phyloP scores from a whole-genome alignment of 2,329 filamentous ascomycete species.

The Colletotrichum chrysophilum region DNA sequence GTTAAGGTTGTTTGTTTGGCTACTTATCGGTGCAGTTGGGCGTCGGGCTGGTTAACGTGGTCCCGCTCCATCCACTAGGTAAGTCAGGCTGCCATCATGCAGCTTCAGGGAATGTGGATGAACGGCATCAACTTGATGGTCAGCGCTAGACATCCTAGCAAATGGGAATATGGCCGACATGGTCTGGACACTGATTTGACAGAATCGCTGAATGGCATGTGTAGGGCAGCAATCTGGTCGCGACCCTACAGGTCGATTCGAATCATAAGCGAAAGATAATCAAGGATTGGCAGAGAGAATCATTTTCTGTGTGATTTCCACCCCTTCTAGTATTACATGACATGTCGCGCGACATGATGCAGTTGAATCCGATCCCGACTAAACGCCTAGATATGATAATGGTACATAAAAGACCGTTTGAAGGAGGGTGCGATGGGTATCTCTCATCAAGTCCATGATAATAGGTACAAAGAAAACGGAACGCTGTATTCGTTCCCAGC shows the following conservation, averaged over 20 bases:
- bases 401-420: background rate
- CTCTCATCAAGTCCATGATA: constrained; percentile 20
- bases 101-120: background rate
- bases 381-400: background rate
- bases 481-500: background rate
- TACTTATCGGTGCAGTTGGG: background rate
- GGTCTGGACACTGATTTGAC: background rate
- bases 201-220: background rate
- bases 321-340: background rate
- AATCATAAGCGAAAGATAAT: background rate
- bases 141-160: background rate
- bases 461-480: background rate
- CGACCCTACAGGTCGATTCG: background rate
- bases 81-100: background rate
- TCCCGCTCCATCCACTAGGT: background rate
- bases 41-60: background rate
- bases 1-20: background rate
- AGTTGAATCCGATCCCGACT: background rate
- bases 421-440: constrained; percentile 18
- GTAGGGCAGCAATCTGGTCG: background rate
- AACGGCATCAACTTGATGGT: background rate
- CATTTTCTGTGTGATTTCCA: background rate
- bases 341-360: background rate
- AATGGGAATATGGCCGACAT: background rate
- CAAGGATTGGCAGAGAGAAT: background rate